A percentile compares a stretch with the other conserved stretches of the same genome.
Conservation (phyloP, 345 rosid species). For the Conringia planisiliqua region DNA sequence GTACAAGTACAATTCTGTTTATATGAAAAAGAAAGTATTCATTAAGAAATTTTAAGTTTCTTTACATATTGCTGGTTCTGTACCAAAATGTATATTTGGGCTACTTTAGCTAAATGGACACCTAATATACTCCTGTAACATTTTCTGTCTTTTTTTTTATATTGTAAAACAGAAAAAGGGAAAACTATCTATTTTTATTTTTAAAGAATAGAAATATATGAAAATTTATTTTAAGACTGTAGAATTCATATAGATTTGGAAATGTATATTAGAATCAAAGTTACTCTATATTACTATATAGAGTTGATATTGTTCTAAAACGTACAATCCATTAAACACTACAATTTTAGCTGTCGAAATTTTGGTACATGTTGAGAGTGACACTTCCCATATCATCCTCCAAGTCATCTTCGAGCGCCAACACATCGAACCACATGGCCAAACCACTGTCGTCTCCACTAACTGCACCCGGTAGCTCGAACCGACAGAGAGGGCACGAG, state of each 20-base stretch:
- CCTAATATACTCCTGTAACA: background rate
- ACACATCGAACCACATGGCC: conserved; percentile 12
- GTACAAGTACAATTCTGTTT: background rate
- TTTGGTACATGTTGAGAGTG: background rate
- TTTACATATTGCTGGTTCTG: background rate
- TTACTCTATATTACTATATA: background rate
- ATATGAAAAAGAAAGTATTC: background rate
- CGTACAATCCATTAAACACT: background rate
- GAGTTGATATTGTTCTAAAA: background rate
- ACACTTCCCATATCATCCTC: conserved; percentile 5
- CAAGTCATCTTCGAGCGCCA: background rate
- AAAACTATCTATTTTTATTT: too few relatives aligned
- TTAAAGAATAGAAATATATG: background rate
- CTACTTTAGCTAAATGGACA: background rate
- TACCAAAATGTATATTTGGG: background rate
- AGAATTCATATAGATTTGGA: background rate
- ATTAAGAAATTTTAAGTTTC: background rate
- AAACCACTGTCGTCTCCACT: background rate
- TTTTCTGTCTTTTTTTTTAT: background rate
- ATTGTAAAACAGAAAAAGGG: too few relatives aligned
- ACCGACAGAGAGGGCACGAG: conserved; percentile 56
- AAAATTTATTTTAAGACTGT: background rate
- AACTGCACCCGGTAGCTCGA: conserved; percentile 19
- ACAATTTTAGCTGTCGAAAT: background rate
- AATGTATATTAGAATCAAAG: background rate